Percentiles rank a stretch among this genome's conserved stretches.
Conservation (phyloP, 1,284 basidiomycete genomes). For the Ceraceosorus guamensis region DNA sequence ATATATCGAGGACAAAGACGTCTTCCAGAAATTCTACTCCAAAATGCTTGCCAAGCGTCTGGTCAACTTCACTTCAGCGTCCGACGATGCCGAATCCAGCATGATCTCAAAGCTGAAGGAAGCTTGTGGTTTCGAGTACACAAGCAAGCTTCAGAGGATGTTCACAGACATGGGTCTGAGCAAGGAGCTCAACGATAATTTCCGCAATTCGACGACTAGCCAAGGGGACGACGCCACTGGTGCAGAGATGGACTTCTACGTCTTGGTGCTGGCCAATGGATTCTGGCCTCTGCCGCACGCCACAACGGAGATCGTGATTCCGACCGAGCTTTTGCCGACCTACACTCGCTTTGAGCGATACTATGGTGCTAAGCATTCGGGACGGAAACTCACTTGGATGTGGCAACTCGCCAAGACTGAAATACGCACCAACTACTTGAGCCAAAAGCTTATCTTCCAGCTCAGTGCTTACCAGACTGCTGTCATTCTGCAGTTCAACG, state of each 20-base stretch:
- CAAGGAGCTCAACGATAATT: slow-evolving; percentile 91
- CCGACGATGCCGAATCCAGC: slow-evolving; percentile 90
- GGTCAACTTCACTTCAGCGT: slow-evolving; percentile 84
- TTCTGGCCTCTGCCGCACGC: slow-evolving; percentile 89
- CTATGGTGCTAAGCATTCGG: slow-evolving; percentile 88
- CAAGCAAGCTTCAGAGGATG: slow-evolving; percentile 95
- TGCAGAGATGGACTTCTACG: slow-evolving; percentile 70
- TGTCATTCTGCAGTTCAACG: slow-evolving; percentile 86
- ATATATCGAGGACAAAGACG: slow-evolving; percentile 98
- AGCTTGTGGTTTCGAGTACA: slow-evolving; percentile 96
- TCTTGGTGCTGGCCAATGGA: slow-evolving; percentile 90
- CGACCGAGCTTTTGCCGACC: slow-evolving; percentile 73
- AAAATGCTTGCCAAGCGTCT: slow-evolving; percentile 92
- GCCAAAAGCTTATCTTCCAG: slow-evolving; percentile 92
- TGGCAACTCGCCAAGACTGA: slow-evolving; percentile 98
- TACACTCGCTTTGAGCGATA: slow-evolving; percentile 89
- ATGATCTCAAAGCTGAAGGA: slow-evolving; percentile 99
- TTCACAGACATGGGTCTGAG: slow-evolving; percentile 95
- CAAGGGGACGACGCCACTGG: slow-evolving; percentile 55
- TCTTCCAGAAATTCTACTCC: slow-evolving; percentile 98
- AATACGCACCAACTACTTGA: slow-evolving; percentile 80
- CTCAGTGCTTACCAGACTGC: slow-evolving; percentile 93
- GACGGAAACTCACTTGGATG: slow-evolving; percentile 91
- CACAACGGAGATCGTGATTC: slow-evolving; percentile 77
- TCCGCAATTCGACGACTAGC: slow-evolving; percentile 86